Conservation (phyloP, 2,329 filamentous ascomycete species). For the Corniculantispora saksenae region DNA sequence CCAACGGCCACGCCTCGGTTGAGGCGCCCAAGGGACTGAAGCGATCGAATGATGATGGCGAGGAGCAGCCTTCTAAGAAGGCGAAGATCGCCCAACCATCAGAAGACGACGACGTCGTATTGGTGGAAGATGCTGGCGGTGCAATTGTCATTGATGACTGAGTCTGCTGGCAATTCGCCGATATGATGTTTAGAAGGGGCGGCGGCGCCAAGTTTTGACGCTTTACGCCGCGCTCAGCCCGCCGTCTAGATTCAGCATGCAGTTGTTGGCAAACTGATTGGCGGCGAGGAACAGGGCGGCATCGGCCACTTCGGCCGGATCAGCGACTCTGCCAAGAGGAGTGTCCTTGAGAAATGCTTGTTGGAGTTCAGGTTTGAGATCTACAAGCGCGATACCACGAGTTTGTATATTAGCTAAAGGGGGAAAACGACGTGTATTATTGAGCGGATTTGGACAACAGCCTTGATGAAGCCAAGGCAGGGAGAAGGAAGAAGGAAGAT, state of each 20-base stretch:
- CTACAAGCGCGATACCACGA: slow-evolving; percentile 27
- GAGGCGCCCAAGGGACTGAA: slow-evolving; percentile 44
- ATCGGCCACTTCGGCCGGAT: slow-evolving; percentile 73
- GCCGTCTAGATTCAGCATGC: slow-evolving; percentile 81
- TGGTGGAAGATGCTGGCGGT: slow-evolving; percentile 57
- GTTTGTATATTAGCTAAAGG: slow-evolving; percentile 41
- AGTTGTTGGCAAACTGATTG: slow-evolving; percentile 85
- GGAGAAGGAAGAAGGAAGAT: background rate
- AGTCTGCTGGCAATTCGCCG: slow-evolving; percentile 44
- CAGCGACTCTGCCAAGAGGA: slow-evolving; percentile 67
- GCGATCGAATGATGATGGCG: slow-evolving; percentile 46
- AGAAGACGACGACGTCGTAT: slow-evolving; percentile 42
- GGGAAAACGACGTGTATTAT: slow-evolving; percentile 2
- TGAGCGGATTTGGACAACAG: background rate
- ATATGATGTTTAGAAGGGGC: background rate
- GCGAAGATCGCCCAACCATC: slow-evolving; percentile 39
- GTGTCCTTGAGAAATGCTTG: slow-evolving; percentile 51
- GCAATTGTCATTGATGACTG: slow-evolving; percentile 64
- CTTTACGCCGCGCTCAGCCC: slow-evolving; percentile 69
- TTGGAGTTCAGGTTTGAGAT: slow-evolving; percentile 40
- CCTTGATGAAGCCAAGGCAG: background rate
- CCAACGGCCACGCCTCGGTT: slow-evolving; percentile 43
- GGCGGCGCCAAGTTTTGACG: slow-evolving; percentile 11
- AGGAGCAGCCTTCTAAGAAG: slow-evolving; percentile 49
- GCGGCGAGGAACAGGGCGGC: slow-evolving; percentile 75